These are phyloP conservation scores for Aphanoascus verrucosus DNA, from an alignment of 2,329 filamentous ascomycete genomes.

Conservation along the genomic window DNA sequence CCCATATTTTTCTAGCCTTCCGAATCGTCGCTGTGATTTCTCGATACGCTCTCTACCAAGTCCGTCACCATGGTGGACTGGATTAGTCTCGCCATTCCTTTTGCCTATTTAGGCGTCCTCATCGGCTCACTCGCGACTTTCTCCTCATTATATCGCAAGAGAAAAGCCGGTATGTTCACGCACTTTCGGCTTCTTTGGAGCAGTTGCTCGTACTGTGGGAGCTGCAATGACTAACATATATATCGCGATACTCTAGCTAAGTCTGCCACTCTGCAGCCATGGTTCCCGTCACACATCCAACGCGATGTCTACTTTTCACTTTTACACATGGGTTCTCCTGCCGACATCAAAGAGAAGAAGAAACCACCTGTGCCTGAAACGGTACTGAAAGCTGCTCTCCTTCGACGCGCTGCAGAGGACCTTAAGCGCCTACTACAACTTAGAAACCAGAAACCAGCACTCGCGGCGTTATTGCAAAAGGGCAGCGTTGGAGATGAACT, in stretches of 20 bases:
- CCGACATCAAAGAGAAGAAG: constrained; percentile 52
- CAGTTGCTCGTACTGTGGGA: not conserved
- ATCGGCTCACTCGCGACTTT: constrained; percentile 84
- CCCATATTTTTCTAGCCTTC: not conserved
- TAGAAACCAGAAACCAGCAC: constrained; percentile 75
- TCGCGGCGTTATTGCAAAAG: constrained; percentile 70
- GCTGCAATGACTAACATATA: not conserved
- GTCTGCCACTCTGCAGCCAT: constrained; percentile 77
- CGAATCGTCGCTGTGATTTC: not conserved
- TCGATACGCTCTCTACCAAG: not conserved
- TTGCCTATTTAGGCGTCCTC: constrained; percentile 81
- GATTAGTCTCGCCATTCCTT: constrained; percentile 72
- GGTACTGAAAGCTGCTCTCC: constrained; percentile 74
- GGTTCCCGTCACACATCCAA: constrained; percentile 84
- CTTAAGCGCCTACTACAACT: constrained; percentile 86
- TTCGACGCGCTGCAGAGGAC: constrained; percentile 83
- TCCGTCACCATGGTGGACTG: constrained; percentile 51
- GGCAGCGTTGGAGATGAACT: constrained; percentile 93
- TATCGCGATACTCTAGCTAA: constrained; percentile 44
- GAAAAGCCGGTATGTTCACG: constrained; percentile 61
- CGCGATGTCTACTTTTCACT: constrained; percentile 92
- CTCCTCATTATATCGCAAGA: constrained; percentile 82
- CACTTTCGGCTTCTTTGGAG: not conserved
- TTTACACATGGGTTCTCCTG: constrained; percentile 58
- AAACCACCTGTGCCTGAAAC: constrained; percentile 64